Evolutionary conservation across 495 filamentous ascomycete species (phyloP).

Genomic region (Penicillium cosmopolitanum): DNA sequence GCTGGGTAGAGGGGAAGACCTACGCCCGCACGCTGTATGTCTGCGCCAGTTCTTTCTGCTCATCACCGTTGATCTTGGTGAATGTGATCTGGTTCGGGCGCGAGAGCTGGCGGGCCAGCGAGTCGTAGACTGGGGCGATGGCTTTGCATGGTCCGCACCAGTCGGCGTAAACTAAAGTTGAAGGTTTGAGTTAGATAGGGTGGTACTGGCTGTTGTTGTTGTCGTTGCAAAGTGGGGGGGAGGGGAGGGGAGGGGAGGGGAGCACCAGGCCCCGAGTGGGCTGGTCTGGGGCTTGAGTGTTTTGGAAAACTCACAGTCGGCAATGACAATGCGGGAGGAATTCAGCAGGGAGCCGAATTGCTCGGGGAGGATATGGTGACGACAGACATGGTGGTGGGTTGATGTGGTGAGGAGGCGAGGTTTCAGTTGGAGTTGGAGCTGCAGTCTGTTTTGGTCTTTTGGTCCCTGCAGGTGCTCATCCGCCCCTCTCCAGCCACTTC

Average conservation of each 20-base stretch:
- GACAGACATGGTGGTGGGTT: conserved; percentile 45
- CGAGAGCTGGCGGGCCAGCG: conserved; percentile 72
- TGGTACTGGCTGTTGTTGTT: conserved; percentile 3
- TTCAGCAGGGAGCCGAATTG: conserved; percentile 72
- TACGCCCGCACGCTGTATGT: conserved; percentile 75
- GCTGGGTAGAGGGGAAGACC: conserved; percentile 32
- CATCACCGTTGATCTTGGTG: conserved; percentile 82
- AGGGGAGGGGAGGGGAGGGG: conserved; percentile 10
- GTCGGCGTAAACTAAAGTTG: conserved; percentile 74
- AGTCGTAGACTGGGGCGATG: conserved; percentile 83
- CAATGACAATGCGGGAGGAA: conserved; percentile 73
- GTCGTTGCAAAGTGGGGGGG: background rate
- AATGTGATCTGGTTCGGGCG: conserved; percentile 77
- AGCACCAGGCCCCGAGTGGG: background rate
- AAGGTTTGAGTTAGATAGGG: conserved; percentile 11
- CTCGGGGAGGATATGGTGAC: conserved; percentile 69
- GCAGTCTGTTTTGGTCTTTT: conserved; percentile 38
- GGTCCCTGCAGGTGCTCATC: conserved; percentile 36
- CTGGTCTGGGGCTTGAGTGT: background rate
- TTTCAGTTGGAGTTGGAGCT: conserved; percentile 24
- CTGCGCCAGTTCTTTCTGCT: conserved; percentile 71
- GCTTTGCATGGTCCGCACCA: conserved; percentile 86
- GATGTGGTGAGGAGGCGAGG: conserved; percentile 18
- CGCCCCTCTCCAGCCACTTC: conserved; percentile 9
- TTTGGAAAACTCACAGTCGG: conserved; percentile 71